These are phyloP conservation scores for Schizosaccharomyces pombe DNA, from an alignment of 805 yeast genomes.

Conservation along the genomic window DNA sequence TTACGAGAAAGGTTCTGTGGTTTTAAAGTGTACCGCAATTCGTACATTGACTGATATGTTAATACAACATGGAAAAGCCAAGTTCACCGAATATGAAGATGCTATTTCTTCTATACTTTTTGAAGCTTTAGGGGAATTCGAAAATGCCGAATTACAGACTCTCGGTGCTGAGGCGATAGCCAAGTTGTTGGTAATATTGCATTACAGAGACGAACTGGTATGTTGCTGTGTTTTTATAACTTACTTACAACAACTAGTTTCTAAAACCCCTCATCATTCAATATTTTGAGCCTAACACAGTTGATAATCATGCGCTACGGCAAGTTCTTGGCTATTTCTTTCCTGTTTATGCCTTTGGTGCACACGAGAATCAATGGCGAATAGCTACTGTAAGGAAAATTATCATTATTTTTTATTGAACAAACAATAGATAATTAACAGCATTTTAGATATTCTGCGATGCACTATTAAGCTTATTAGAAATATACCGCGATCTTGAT, in stretches of 20 bases:
- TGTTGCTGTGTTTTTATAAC: not conserved
- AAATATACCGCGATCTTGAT: slow-evolving; percentile 22
- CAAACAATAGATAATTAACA: too few species aligned
- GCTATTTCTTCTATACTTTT: slow-evolving; percentile 16
- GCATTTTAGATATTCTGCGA: slow-evolving; percentile 26
- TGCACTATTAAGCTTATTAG: slow-evolving; percentile 12
- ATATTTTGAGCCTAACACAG: slow-evolving; percentile 49
- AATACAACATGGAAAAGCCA: slow-evolving; percentile 52
- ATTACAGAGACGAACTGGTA: slow-evolving; percentile 29
- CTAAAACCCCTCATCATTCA: slow-evolving; percentile 36
- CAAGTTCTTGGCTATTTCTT: slow-evolving; percentile 71
- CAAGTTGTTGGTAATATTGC: slow-evolving; percentile 42
- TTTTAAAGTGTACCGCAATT: slow-evolving; percentile 36
- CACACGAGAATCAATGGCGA: not conserved
- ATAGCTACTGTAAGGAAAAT: slow-evolving; percentile 38
- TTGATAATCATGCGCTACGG: slow-evolving; percentile 37
- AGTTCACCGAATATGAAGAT: slow-evolving; percentile 37
- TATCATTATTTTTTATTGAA: slow-evolving; percentile 48
- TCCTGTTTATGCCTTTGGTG: slow-evolving; percentile 34
- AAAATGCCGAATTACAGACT: slow-evolving; percentile 42
- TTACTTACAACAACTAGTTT: slow-evolving; percentile 13
- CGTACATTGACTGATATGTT: slow-evolving; percentile 57
- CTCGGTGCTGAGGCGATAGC: slow-evolving; percentile 69
- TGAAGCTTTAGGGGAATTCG: not conserved
- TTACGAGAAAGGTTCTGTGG: slow-evolving; percentile 41